Evolutionary conservation across 305 asterid genomes (phyloP).

Genomic region (Caryopteris hybrid): DNA sequence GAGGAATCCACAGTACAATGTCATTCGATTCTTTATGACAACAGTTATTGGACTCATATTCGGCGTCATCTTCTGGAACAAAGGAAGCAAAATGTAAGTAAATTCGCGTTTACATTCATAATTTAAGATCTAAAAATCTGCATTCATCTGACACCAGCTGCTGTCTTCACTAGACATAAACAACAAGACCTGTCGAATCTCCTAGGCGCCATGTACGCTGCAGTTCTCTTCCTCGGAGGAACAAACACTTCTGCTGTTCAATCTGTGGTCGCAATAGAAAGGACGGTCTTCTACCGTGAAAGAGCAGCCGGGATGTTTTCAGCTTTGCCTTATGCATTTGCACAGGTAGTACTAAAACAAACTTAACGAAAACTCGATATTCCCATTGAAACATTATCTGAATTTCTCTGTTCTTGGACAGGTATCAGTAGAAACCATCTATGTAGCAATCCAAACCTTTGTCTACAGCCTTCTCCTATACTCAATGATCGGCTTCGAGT

Average conservation of each 20-base stretch:
- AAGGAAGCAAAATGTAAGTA: constrained; percentile 32
- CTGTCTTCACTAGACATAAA: constrained; percentile 15
- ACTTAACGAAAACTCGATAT: too few relatives aligned
- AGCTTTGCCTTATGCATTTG: constrained; percentile 35
- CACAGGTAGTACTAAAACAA: constrained; percentile 25
- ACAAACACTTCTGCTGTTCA: constrained; percentile 35
- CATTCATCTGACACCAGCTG: neutral
- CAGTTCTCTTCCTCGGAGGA: constrained; percentile 38
- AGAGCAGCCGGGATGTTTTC: constrained; percentile 38
- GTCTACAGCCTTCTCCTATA: constrained; percentile 28
- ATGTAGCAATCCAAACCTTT: constrained; percentile 30
- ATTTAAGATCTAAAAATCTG: neutral
- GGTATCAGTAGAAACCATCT: constrained; percentile 32
- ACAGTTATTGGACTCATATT: constrained; percentile 27
- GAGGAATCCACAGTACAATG: constrained; percentile 40
- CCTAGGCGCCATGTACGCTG: constrained; percentile 40
- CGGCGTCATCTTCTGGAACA: constrained; percentile 38
- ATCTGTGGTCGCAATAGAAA: constrained; percentile 36
- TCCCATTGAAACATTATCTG: neutral
- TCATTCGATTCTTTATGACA: constrained; percentile 30
- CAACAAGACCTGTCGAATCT: constrained; percentile 34
- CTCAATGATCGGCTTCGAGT: constrained; percentile 37
- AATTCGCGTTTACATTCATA: neutral
- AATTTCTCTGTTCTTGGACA: neutral
- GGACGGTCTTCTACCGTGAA: constrained; percentile 43